Evolutionary conservation across 164 flowering plant genomes (phyloP).

Genomic region (Vitis labrusca): DNA sequence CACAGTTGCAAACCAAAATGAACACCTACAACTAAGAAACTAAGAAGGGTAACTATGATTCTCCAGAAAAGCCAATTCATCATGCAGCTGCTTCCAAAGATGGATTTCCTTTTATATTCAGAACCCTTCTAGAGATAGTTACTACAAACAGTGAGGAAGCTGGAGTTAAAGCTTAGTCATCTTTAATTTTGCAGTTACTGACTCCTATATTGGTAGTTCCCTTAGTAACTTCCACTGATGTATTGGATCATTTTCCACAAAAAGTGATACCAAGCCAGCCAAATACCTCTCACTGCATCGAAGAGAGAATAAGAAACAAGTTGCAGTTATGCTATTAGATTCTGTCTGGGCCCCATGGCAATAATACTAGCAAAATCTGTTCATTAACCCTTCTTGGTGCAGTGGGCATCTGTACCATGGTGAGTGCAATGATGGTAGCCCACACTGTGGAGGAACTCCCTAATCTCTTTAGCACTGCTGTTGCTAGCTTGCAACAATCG

Average conservation of each 20-base stretch:
- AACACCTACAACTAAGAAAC: neutral
- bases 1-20: neutral
- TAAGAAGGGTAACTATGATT: neutral
- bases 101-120: neutral
- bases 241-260: neutral
- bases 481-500: constrained; percentile 87
- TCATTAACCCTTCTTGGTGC: constrained; percentile 51
- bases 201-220: neutral
- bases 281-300: neutral
- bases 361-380: neutral
- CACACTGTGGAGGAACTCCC: constrained; percentile 63
- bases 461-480: constrained; percentile 77
- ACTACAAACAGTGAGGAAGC: neutral
- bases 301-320: neutral
- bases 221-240: neutral
- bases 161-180: neutral
- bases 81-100: neutral
- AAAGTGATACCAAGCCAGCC: neutral
- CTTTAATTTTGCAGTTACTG: neutral
- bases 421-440: constrained; percentile 78
- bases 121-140: neutral
- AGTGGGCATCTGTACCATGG: constrained; percentile 96
- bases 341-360: neutral
- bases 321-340: neutral
- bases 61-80: neutral